A percentile compares a stretch with the other conserved stretches of the same genome.
These are phyloP conservation scores for Rhodosorus marinus DNA, from an alignment of 23 red algal species.

Conservation along the genomic window DNA sequence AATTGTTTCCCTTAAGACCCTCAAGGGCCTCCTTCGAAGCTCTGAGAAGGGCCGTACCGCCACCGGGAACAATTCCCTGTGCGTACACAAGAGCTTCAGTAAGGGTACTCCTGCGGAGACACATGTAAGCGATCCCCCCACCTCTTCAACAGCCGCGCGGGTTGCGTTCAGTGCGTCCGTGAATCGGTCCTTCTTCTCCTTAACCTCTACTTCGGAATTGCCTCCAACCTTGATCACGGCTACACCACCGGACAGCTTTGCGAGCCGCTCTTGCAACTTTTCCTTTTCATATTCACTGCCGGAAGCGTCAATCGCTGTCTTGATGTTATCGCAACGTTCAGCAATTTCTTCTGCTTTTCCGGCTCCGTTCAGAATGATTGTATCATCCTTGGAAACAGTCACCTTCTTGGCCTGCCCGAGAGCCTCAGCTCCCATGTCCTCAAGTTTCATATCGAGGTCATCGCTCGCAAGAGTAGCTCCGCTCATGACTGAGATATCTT, in stretches of 20 bases:
- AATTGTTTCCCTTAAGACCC: slow-evolving; percentile 60
- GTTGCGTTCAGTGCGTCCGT: slow-evolving; percentile 96
- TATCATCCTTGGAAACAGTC: slow-evolving; percentile 88
- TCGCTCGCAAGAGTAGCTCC: slow-evolving; percentile 55
- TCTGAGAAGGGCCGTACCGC: slow-evolving; percentile 70
- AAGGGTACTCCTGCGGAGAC: too few species aligned
- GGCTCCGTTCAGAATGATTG: slow-evolving; percentile 67
- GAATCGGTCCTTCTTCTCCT: slow-evolving; percentile 83
- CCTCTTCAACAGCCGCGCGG: slow-evolving; percentile 87
- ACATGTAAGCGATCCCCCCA: too few species aligned
- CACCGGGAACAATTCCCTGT: slow-evolving; percentile 97
- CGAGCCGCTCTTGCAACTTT: slow-evolving; percentile 83
- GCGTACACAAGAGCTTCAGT: too few species aligned
- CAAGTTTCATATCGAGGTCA: slow-evolving; percentile 77
- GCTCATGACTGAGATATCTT: slow-evolving; percentile 73
- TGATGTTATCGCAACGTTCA: slow-evolving; percentile 77
- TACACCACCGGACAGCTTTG: slow-evolving; percentile 87
- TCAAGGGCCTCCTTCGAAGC: slow-evolving; percentile 32
- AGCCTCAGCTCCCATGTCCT: slow-evolving; percentile 51
- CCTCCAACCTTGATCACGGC: slow-evolving; percentile 98
- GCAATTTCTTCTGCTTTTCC: slow-evolving; percentile 29
- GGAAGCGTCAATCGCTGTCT: slow-evolving; percentile 44
- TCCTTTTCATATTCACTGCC: slow-evolving; percentile 95
- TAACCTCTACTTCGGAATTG: slow-evolving; percentile 74
- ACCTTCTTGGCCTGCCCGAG: slow-evolving; percentile 83